Evolutionary conservation across 2,329 filamentous ascomycete genomes (phyloP).

Genomic region (Botrytis cinerea): DNA sequence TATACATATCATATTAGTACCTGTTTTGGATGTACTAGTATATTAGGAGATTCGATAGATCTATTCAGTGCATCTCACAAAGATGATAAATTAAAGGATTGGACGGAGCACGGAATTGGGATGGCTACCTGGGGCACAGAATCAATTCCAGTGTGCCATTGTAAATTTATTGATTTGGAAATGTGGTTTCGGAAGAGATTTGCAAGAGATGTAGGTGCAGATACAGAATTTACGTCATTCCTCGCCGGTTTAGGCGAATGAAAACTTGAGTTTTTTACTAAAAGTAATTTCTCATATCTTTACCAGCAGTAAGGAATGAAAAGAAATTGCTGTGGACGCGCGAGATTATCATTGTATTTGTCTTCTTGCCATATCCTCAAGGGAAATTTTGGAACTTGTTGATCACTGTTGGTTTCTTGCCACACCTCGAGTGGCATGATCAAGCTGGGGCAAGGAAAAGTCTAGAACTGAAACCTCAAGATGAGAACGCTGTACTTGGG

Average conservation of each 20-base stretch:
- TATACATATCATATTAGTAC: constrained; percentile 9
- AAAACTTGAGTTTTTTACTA: background rate
- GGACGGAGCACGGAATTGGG: constrained; percentile 16
- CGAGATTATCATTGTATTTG: background rate
- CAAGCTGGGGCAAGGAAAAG: background rate
- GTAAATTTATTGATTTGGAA: constrained; percentile 1
- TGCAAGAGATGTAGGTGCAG: background rate
- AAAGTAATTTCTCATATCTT: background rate
- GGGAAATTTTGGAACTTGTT: background rate
- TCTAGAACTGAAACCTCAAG: background rate
- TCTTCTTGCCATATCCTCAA: background rate
- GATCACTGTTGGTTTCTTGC: background rate
- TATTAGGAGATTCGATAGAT: background rate
- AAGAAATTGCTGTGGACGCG: background rate
- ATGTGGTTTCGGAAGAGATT: constrained; percentile 8
- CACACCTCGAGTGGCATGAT: background rate
- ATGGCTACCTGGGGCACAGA: constrained; percentile 7
- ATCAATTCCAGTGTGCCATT: constrained; percentile 9
- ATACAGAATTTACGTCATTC: constrained; percentile 4
- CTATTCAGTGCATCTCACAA: background rate
- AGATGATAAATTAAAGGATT: background rate
- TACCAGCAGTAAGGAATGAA: background rate
- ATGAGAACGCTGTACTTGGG: background rate
- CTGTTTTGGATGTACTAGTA: background rate
- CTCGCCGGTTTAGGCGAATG: constrained; percentile 5